These are phyloP conservation scores for Zea mays DNA, from an alignment of 176 grass and related monocot species.

Conservation along the genomic window Zm-B73-REFERENCE-NAM-5.0 NC_050098.1:158738501-158739000, in stretches of 20 bases:
- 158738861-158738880: conserved; percentile 94
- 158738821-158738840: conserved; percentile 86
- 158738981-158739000: too few species aligned
- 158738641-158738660: conserved; percentile 65
- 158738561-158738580: neutral
- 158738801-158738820: conserved; percentile 83
- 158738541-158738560: neutral
- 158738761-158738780: conserved; percentile 24
- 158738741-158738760: conserved; percentile 18
- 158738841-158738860: conserved; percentile 80
- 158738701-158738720: conserved; percentile 14
- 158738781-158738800: conserved; percentile 87
- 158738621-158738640: conserved; percentile 94
- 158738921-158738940: conserved; percentile 30
- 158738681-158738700: neutral
- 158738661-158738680: neutral
- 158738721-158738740: neutral
- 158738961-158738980: neutral
- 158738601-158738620: conserved; percentile 94
- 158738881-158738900: conserved; percentile 76
- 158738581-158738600: conserved; percentile 30
- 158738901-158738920: conserved; percentile 80
- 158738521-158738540: neutral
- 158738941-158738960: too few species aligned
- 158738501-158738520: neutral